Percentiles rank a stretch among this genome's conserved stretches.
Evolutionary conservation across 2,329 filamentous ascomycete species (phyloP).

Genomic region (Fusarium siculi): DNA sequence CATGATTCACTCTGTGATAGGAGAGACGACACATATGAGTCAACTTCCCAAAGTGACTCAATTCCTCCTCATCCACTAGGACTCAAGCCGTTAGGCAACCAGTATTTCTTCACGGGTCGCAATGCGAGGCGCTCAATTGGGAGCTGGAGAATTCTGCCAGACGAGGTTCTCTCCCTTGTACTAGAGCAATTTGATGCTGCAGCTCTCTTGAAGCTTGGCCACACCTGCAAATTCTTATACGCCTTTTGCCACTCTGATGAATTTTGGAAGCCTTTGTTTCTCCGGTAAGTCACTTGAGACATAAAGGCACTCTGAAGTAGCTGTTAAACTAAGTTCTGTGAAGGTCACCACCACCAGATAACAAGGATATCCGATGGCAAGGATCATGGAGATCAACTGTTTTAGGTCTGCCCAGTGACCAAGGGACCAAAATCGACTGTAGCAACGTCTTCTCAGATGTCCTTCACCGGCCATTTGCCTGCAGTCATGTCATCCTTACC

Average conservation of each 20-base stretch:
- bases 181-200: constrained; percentile 78
- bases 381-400: constrained; percentile 88
- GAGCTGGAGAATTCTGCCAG: constrained; percentile 74
- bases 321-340: constrained; percentile 26
- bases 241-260: constrained; percentile 88
- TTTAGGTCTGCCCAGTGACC: constrained; percentile 64
- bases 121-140: constrained; percentile 77
- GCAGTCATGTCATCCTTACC: constrained; percentile 77
- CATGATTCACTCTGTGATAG: constrained; percentile 34
- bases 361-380: constrained; percentile 66
- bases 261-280: constrained; percentile 86
- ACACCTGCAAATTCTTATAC: constrained; percentile 86
- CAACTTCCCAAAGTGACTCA: constrained; percentile 51
- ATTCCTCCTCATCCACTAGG: constrained; percentile 84
- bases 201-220: constrained; percentile 73
- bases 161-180: constrained; percentile 81
- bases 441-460: constrained; percentile 87
- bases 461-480: constrained; percentile 89
- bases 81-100: constrained; percentile 89
- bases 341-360: constrained; percentile 48
- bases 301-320: constrained; percentile 18
- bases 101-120: constrained; percentile 70
- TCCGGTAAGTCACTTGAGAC: constrained; percentile 73
- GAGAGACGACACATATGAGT: constrained; percentile 40
- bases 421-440: constrained; percentile 73